Evolutionary conservation across 1,284 basidiomycete genomes (phyloP).

Genomic region (Crucibulum parvulum): DNA sequence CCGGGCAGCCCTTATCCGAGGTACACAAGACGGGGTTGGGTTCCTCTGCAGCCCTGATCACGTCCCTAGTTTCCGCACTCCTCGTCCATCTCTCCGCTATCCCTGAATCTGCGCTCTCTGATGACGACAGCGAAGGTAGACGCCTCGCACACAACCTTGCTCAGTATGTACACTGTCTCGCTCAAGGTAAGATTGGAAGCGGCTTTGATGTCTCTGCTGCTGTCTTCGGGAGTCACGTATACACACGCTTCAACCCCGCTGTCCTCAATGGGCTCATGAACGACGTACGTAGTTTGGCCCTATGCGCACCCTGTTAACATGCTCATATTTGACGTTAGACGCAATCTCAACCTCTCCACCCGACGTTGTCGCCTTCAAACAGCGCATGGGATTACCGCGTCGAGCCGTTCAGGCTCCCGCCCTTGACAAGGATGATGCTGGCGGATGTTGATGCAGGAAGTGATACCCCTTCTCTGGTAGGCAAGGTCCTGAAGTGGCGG

Average conservation of each 20-base stretch:
- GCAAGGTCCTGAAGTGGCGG: constrained; percentile 89
- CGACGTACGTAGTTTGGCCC: constrained; percentile 45
- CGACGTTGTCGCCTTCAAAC: constrained; percentile 67
- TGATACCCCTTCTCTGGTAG: constrained; percentile 91
- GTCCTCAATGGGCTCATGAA: constrained; percentile 77
- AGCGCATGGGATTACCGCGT: constrained; percentile 72
- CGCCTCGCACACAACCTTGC: constrained; percentile 90
- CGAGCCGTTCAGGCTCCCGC: constrained; percentile 80
- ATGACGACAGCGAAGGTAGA: constrained; percentile 51
- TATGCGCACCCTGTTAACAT: constrained; percentile 3
- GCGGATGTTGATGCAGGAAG: constrained; percentile 95
- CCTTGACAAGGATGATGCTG: constrained; percentile 80
- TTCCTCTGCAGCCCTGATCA: constrained; percentile 96
- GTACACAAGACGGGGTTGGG: constrained; percentile 99
- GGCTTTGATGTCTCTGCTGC: constrained; percentile 98
- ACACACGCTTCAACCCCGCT: constrained; percentile 86
- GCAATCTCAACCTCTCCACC: constrained; percentile 41
- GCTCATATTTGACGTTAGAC: constrained; percentile 3
- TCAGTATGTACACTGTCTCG: constrained; percentile 95
- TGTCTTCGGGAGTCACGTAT: constrained; percentile 94
- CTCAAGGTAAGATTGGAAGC: constrained; percentile 97
- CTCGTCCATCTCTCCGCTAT: constrained; percentile 82
- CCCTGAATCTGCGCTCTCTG: constrained; percentile 51
- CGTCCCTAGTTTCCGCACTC: constrained; percentile 89
- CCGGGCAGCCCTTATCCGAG: constrained; percentile 72